These are phyloP conservation scores for Astragalus glycyphyllos DNA, from an alignment of 306 rosid genomes.

Conservation along the genomic window DNA sequence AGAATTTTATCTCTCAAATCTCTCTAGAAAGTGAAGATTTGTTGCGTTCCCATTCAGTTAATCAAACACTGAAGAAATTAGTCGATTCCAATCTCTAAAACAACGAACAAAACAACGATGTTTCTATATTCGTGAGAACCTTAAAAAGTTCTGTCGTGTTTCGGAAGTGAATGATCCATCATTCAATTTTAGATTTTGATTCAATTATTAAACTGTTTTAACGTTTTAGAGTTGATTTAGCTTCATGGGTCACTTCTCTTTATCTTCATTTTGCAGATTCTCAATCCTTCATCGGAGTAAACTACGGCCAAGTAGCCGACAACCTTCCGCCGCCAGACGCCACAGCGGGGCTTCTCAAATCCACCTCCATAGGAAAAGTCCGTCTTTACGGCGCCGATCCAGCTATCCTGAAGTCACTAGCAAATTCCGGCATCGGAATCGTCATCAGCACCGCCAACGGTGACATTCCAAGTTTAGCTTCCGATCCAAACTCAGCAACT, in stretches of 20 bases:
- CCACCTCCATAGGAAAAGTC: constrained; percentile 69
- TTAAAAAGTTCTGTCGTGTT: background rate
- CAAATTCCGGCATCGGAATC: constrained; percentile 68
- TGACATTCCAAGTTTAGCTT: constrained; percentile 71
- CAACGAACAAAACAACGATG: background rate
- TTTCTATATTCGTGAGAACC: background rate
- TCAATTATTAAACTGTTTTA: background rate
- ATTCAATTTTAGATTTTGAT: constrained; percentile 14
- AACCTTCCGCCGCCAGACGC: constrained; percentile 70
- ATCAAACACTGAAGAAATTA: background rate
- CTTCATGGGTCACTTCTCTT: constrained; percentile 2
- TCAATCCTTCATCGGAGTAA: constrained; percentile 81
- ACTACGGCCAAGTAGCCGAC: constrained; percentile 81
- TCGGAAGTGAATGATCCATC: background rate
- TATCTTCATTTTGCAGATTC: constrained; percentile 57
- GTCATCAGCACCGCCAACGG: constrained; percentile 69
- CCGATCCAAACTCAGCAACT: constrained; percentile 67
- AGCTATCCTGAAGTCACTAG: constrained; percentile 62
- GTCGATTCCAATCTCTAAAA: background rate
- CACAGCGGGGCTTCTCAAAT: constrained; percentile 66
- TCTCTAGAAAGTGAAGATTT: background rate
- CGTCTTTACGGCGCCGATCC: constrained; percentile 80
- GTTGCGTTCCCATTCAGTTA: background rate
- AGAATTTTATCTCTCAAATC: background rate
- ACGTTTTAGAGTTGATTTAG: background rate